These are phyloP conservation scores for Sporothrix humicola DNA, from an alignment of 2,329 filamentous ascomycete genomes.

Conservation along the genomic window DNA sequence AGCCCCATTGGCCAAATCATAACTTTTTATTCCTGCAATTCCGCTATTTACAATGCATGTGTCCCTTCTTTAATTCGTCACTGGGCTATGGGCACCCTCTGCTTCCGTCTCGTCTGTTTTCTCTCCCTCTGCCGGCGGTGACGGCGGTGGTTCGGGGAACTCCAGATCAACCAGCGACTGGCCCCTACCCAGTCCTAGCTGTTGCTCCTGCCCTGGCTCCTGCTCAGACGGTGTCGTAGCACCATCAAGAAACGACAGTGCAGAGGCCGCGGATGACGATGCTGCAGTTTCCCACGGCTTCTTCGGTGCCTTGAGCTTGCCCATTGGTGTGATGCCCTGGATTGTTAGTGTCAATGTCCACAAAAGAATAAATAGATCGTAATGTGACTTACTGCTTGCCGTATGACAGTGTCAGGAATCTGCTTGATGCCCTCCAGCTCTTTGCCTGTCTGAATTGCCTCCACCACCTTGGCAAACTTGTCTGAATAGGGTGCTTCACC, in stretches of 20 bases:
- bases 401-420: constrained; percentile 79
- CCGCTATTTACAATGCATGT: neutral
- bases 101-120: neutral
- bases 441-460: constrained; percentile 80
- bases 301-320: constrained; percentile 54
- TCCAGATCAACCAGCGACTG: constrained; percentile 43
- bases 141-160: constrained; percentile 43
- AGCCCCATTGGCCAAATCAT: neutral
- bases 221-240: constrained; percentile 2
- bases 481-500: constrained; percentile 74
- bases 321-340: constrained; percentile 56
- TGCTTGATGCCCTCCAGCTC: constrained; percentile 86
- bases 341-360: neutral
- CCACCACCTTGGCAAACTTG: constrained; percentile 83
- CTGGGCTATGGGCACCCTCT: neutral
- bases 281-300: constrained; percentile 80
- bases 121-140: neutral
- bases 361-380: neutral
- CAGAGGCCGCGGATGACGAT: constrained; percentile 23
- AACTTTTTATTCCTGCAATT: neutral
- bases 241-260: constrained; percentile 10
- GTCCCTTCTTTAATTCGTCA: neutral
- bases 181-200: neutral
- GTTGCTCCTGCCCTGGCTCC: neutral
- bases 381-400: constrained; percentile 65